These are phyloP conservation scores for Backusella parvicylindrica DNA, from an alignment of 192 early-diverging fungal genomes.

Conservation along the genomic window DNA sequence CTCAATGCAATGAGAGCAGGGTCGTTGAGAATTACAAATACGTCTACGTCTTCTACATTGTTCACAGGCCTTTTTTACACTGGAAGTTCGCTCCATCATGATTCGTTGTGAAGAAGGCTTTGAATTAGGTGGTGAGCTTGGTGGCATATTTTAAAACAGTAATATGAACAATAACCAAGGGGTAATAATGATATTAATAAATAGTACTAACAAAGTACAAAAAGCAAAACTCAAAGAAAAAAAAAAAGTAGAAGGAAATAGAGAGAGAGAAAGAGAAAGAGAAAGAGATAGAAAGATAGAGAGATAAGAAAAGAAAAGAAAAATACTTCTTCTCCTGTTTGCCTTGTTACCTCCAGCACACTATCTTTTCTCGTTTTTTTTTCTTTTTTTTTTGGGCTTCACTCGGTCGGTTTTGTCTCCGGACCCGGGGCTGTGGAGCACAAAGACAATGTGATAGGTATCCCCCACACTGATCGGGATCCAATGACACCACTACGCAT, in stretches of 20 bases:
- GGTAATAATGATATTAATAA: neutral
- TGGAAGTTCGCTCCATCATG: conserved; percentile 21
- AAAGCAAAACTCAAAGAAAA: too few relatives aligned
- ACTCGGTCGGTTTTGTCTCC: conserved; percentile 11
- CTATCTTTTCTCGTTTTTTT: too few relatives aligned
- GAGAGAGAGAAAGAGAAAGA: conserved; percentile 5
- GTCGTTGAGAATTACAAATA: conserved; percentile 29
- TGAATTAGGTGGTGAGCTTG: conserved; percentile 20
- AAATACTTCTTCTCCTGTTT: neutral
- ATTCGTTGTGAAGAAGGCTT: neutral
- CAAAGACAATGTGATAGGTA: conserved; percentile 11
- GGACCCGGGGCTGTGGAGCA: conserved; percentile 6
- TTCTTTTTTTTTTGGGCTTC: neutral
- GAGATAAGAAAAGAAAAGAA: neutral
- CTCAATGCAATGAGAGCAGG: conserved; percentile 30
- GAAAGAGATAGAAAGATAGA: too few relatives aligned
- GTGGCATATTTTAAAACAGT: conserved; percentile 15
- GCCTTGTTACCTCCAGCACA: neutral
- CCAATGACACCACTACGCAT: neutral
- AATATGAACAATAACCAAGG: neutral
- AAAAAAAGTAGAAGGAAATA: neutral
- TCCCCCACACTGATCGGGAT: neutral
- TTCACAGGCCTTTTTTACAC: conserved; percentile 24
- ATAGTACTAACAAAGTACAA: too few relatives aligned
- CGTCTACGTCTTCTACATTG: conserved; percentile 25